These are phyloP conservation scores for Cordyceps javanica DNA, from an alignment of 2,329 filamentous ascomycete species.

Conservation along the genomic window DNA sequence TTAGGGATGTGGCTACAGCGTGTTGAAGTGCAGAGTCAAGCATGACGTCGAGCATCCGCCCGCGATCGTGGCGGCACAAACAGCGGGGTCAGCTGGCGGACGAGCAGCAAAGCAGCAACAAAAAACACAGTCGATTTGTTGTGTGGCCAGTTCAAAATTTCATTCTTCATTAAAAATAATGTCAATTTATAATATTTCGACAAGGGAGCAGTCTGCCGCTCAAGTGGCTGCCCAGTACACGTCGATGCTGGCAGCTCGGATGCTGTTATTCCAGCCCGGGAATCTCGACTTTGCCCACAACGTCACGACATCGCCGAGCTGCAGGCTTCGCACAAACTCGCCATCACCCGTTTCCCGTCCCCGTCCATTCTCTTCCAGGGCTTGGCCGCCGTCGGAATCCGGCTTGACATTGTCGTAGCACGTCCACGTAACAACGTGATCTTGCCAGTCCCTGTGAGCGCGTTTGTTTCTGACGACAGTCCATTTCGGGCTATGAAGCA, in stretches of 20 bases:
- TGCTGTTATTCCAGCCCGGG: constrained; percentile 44
- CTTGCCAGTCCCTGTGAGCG: constrained; percentile 26
- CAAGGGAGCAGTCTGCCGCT: neutral
- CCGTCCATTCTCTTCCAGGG: constrained; percentile 38
- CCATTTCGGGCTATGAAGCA: constrained; percentile 29
- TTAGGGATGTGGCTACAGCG: neutral
- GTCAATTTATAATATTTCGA: neutral
- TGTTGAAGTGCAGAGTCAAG: neutral
- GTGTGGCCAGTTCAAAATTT: neutral
- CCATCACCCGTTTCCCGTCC: constrained; percentile 47
- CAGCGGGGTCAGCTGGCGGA: neutral
- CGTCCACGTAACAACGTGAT: constrained; percentile 48
- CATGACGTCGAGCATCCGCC: neutral
- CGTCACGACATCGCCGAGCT: constrained; percentile 55
- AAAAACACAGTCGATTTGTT: neutral
- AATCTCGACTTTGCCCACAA: constrained; percentile 57
- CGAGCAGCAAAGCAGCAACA: neutral
- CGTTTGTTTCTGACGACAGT: constrained; percentile 44
- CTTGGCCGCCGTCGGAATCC: constrained; percentile 32
- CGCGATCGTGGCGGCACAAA: neutral
- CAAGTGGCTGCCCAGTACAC: constrained; percentile 50
- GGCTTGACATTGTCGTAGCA: constrained; percentile 42
- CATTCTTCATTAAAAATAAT: neutral
- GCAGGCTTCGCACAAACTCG: constrained; percentile 48
- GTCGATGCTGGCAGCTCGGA: constrained; percentile 45